A percentile compares a stretch with the other conserved stretches of the same genome.
Conservation (phyloP, 208 protist genomes). For the Porcisia deanei region DNA sequence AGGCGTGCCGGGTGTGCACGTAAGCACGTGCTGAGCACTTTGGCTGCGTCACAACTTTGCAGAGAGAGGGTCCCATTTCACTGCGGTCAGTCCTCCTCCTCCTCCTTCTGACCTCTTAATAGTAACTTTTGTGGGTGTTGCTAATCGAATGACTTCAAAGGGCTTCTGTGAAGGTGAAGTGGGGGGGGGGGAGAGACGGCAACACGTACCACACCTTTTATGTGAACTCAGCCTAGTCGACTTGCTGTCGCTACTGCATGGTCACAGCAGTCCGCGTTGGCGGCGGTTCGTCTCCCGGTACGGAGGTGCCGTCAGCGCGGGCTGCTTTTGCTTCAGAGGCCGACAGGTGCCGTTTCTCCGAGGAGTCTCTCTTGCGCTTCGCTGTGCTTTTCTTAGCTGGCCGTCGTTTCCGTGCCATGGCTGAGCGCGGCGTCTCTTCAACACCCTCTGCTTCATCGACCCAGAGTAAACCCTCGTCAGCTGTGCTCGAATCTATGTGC, state of each 20-base stretch:
- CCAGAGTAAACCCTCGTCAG: slow-evolving; percentile 1
- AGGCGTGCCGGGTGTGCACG: neutral
- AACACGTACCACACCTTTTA: neutral
- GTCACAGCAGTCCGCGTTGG: neutral
- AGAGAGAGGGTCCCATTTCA: neutral
- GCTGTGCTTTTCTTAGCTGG: neutral
- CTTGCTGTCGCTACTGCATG: neutral
- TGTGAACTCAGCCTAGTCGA: neutral
- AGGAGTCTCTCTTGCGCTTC: slow-evolving; percentile 6
- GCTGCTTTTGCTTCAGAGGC: slow-evolving; percentile 3
- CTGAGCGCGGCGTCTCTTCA: neutral
- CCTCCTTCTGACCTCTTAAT: too few species aligned
- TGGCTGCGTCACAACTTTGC: neutral
- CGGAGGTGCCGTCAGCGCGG: neutral
- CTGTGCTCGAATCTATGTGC: neutral
- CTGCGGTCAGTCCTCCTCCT: neutral
- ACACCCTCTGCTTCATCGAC: slow-evolving; percentile 7
- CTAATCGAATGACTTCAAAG: neutral
- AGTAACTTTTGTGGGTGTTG: neutral
- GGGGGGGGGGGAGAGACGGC: too few species aligned
- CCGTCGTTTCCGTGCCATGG: neutral
- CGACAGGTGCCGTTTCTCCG: neutral
- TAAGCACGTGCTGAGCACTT: neutral
- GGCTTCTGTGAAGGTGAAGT: slow-evolving; percentile 4
- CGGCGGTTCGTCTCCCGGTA: neutral